These are phyloP conservation scores for Camptophora hylomeconis DNA, from an alignment of 2,329 filamentous ascomycete genomes.

Conservation along the genomic window DNA sequence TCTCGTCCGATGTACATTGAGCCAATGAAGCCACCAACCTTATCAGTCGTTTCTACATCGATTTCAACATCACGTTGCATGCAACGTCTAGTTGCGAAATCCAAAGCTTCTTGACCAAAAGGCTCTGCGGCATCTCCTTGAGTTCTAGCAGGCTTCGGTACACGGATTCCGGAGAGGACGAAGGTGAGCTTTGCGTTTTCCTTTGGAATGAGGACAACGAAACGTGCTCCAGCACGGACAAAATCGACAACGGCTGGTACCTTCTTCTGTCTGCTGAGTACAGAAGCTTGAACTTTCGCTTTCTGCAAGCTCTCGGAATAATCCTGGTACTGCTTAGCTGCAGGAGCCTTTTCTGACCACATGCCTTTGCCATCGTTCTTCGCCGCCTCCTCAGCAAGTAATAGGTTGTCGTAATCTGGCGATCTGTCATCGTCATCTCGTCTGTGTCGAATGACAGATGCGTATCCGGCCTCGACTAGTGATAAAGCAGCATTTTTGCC, in stretches of 20 bases:
- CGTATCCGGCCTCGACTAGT: constrained; percentile 86
- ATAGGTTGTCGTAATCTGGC: constrained; percentile 66
- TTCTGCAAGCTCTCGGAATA: constrained; percentile 89
- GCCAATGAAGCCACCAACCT: constrained; percentile 94
- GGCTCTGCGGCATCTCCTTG: constrained; percentile 75
- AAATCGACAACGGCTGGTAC: constrained; percentile 91
- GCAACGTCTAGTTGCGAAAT: constrained; percentile 76
- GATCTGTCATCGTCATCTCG: constrained; percentile 90
- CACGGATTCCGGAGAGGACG: constrained; percentile 83
- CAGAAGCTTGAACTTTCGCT: constrained; percentile 83
- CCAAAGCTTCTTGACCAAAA: constrained; percentile 87
- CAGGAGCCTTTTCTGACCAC: constrained; percentile 82
- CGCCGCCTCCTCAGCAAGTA: constrained; percentile 41
- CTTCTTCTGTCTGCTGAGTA: constrained; percentile 80
- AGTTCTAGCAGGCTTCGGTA: constrained; percentile 72
- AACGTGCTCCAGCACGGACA: constrained; percentile 91
- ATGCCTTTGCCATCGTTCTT: constrained; percentile 86
- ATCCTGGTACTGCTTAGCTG: constrained; percentile 70
- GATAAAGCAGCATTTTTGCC: constrained; percentile 75
- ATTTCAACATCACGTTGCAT: constrained; percentile 94
- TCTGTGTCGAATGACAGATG: constrained; percentile 85
- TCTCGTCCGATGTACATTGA: constrained; percentile 87
- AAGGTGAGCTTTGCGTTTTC: constrained; percentile 92
- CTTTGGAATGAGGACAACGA: constrained; percentile 79
- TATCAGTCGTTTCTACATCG: constrained; percentile 88